Evolutionary conservation across 441 rosid species (phyloP).

Genomic region (Kokia cookei): DNA sequence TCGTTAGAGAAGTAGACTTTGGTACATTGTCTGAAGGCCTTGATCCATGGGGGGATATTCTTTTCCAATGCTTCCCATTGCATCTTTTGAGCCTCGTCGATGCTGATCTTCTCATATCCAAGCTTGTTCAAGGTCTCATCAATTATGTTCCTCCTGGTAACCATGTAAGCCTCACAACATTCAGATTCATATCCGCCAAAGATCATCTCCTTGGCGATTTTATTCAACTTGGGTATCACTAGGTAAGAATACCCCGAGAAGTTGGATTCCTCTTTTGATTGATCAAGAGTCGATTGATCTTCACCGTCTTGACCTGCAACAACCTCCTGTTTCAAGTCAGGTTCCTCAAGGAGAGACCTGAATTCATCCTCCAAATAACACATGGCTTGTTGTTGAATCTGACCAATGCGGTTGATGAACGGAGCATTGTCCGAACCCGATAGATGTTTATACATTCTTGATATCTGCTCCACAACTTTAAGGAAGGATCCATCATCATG

Average conservation of each 20-base stretch:
- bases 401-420: conserved; percentile 50
- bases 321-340: background rate
- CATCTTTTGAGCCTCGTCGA: conserved; percentile 81
- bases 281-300: background rate
- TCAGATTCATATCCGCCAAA: conserved; percentile 63
- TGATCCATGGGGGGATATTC: conserved; percentile 66
- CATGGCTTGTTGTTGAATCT: conserved; percentile 65
- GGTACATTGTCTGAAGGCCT: conserved; percentile 50
- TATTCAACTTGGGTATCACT: conserved; percentile 29
- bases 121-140: conserved; percentile 40
- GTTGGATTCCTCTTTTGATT: conserved; percentile 8
- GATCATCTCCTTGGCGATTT: conserved; percentile 60
- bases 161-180: conserved; percentile 55
- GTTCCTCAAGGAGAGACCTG: conserved; percentile 38
- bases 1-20: conserved; percentile 51
- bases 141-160: conserved; percentile 46
- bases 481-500: conserved; percentile 36
- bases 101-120: conserved; percentile 65
- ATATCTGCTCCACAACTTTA: conserved; percentile 42
- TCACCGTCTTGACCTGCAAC: background rate
- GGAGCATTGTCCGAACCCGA: conserved; percentile 26
- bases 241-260: conserved; percentile 38
- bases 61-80: conserved; percentile 69
- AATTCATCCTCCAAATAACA: conserved; percentile 68
- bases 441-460: conserved; percentile 33